Base-by-base conservation (phyloP, 495 filamentous ascomycete species). In the Lichina pygmaea region DNA sequence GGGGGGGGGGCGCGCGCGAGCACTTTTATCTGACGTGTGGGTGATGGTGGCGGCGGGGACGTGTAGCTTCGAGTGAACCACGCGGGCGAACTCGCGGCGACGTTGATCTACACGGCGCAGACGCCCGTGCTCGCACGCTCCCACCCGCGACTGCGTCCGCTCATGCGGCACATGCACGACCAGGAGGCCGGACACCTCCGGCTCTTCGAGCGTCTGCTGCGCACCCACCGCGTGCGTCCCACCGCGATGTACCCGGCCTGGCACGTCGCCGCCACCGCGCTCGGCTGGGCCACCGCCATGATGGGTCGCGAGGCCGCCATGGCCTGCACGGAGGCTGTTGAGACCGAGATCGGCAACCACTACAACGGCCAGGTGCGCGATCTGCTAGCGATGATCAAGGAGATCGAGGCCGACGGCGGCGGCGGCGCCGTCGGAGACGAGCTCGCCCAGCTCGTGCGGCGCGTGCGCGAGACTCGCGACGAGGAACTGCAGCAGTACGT, bases 101-200 rank as follows among this genome's bases (percentile, higher is more conserved):
- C 77, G 30, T 67, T 86, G 30, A 92, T 92, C 55, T 92, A 91
- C 62, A 72, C 67, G 3, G 72, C 79, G 11, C 83, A 92, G 51
- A 60, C 77, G 0, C 78, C 81, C 33, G 59, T 72, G 34, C 59
- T 94, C 43, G 61, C 76, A 46, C 71, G 75, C 43, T 65, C 71
- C 0, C 77, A 97, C 54, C 84, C 86, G 0, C 82, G 89, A 56
- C 75, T 97, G 16, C 74, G 80, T 11, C 74, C 81, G 0, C 61
- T 94, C 13, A 93, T 97, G 81, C 73, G 78, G 48, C 89, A 95
- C 64, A 97, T 97, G 91, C 85, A 93, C 66, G 81, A 86, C 52
- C 89, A 97, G 57, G 89, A 97, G 64, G 82, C 76, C 6, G 73
- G 70, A 7, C 89, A 97, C 58, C 72, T 95, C 49, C 54, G 62